Evolutionary conservation across 768 basidiomycete genomes (phyloP), one percentile per base, ranked within the genome.

Genomic region (Hericium rajendrae): DNA sequence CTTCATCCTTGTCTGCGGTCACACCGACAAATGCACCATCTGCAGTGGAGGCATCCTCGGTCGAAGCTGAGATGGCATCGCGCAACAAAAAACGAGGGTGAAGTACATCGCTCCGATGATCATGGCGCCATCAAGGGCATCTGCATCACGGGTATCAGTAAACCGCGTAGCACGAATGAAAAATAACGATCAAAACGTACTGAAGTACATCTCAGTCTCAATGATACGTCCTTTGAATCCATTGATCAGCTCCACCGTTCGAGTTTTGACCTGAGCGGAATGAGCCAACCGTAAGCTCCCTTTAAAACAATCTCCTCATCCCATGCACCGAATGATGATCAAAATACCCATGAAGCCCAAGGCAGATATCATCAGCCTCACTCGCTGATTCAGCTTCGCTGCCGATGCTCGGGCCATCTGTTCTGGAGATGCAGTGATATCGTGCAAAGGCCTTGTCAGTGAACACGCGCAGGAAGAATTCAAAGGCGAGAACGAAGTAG

Each of bases 71-170:
- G 8, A 20, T 8, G 1, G 16, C 1, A 46, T 46, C 6, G 39
- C 18, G 48, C 32, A 57, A 32, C 28, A 57, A 48, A 26, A 53
- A 6, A 12, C 56, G 54, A 39, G 61, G 59, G 32, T 57, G 61
- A 38, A 60, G 50, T 16, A n/a, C 56, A 60, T 62, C 9, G 56
- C 59, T 18, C 53, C 53, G 12, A 16, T 8, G 46, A 62, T 57
- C 61, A 60, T 60, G 28, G 38, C 20, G 38, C 54, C 59, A 16
- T 60, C 61, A 12, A 62, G 60, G 15, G 60, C 40, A 24, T 48
- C 59, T 62, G 16, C 28, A 48, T 6, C n/a, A 9, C 26, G n/a
- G 12, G 18, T 12, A 9, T 40, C 38, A 57, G 20, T n/a, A n/a
- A 38, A 26, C 22, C 6, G 28, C 40, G 32, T 32, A 4, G 41